These are phyloP conservation scores for Geranium brycei DNA, from an alignment of 345 rosid species.

Conservation along the genomic window DNA sequence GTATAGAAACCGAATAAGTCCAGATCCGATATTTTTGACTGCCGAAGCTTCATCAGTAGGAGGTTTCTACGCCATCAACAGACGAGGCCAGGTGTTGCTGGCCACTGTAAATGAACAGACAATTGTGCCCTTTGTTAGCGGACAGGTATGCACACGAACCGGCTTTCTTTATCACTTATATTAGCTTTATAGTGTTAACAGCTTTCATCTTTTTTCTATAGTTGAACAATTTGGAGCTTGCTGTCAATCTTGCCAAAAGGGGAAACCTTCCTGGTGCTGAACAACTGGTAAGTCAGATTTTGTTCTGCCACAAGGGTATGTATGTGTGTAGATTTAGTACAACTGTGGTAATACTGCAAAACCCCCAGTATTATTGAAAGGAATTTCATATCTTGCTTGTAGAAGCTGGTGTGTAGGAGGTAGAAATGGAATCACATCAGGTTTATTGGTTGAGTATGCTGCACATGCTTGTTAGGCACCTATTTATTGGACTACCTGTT, in stretches of 20 bases:
- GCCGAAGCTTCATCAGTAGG: slow-evolving; percentile 73
- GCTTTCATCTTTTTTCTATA: slow-evolving; percentile 19
- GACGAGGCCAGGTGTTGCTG: slow-evolving; percentile 58
- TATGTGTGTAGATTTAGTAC: neutral
- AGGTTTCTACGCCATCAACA: slow-evolving; percentile 58
- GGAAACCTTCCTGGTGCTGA: slow-evolving; percentile 97
- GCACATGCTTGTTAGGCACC: neutral
- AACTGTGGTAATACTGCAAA: neutral
- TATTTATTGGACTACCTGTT: neutral
- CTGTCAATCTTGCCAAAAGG: slow-evolving; percentile 81
- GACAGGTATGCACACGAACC: slow-evolving; percentile 43
- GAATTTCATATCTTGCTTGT: neutral
- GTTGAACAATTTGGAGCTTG: slow-evolving; percentile 87
- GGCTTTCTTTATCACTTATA: neutral
- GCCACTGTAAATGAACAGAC: slow-evolving; percentile 82
- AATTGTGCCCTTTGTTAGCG: slow-evolving; percentile 74
- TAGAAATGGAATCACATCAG: neutral
- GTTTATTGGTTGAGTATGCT: neutral
- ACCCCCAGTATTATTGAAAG: neutral
- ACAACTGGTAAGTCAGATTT: slow-evolving; percentile 41
- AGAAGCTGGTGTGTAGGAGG: neutral
- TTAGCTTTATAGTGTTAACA: neutral
- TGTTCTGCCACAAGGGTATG: neutral
- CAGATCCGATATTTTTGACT: slow-evolving; percentile 95
- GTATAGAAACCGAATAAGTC: slow-evolving; percentile 89